Evolutionary conservation across 208 protist genomes (phyloP), one percentile per base, ranked within the genome.

Genomic region (Crithidia bombi): DNA sequence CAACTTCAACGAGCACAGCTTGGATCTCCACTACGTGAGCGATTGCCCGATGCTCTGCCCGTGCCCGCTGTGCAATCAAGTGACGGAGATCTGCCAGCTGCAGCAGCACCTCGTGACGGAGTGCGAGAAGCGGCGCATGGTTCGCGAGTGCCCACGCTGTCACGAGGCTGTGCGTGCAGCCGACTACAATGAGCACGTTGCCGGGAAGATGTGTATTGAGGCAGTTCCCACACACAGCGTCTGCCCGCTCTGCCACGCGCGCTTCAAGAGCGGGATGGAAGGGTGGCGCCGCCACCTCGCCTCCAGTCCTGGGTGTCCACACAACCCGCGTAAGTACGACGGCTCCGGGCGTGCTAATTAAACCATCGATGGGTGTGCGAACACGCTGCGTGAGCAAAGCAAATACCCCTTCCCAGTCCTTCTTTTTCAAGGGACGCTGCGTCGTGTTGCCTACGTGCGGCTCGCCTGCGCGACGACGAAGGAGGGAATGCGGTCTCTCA

Each of bases 11-110:
- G 89, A 92, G 46, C 75, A 86, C 30, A 83, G 77, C 21, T 56
- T 97, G 23, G 90, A 97, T 59, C 72, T 91, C 52, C 93, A 97
- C 80, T 96, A 93, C 55, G 79, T 95, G 39, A 82, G 86, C 14
- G 75, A 74, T 0, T 97, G 93, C 63, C 93, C 93, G 44, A 96
- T 97, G 93, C 84, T 97, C 19, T 95, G 89, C 66, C 91, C 87
- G 14, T 97, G 93, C 64, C 91, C 89, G 30, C 73, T 96, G 56
- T 97, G 93, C 51, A 87, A 94, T 51, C 92, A 97, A 82, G 89
- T 97, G 35, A 96, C 90, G 28, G 90, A 97, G 72, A 95, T 97
- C 56, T 80, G 85, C 59, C 89, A 83, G 25, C 75, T 97, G 56
- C 89, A 96, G 75, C 78, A 94, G 65, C 93, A 97, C 73, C 74